Percentiles rank a stretch among this genome's conserved stretches.
phyloP scores from a whole-genome alignment of 176 grass and related monocot species.

The Eleusine coracana region DNA sequence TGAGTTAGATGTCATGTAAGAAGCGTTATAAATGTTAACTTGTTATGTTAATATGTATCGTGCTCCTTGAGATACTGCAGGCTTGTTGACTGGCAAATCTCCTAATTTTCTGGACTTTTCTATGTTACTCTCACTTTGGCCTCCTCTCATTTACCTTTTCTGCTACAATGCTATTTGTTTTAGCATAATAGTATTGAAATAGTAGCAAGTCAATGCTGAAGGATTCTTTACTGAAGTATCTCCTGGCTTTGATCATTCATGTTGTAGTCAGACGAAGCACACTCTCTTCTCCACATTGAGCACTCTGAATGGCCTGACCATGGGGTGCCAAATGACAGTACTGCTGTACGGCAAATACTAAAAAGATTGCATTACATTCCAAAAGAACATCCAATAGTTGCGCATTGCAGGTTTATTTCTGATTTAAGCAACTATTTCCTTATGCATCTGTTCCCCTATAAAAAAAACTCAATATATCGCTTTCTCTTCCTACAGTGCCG shows the following conservation, averaged over 20 bases:
- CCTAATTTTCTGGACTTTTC: conserved; percentile 26
- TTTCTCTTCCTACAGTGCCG: conserved; percentile 65
- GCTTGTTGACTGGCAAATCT: conserved; percentile 4
- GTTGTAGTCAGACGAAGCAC: conserved; percentile 50
- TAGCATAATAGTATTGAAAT: neutral
- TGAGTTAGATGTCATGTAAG: conserved; percentile 22
- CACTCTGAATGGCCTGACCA: conserved; percentile 95
- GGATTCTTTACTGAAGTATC: neutral
- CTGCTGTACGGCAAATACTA: conserved; percentile 61
- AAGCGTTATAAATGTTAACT: neutral
- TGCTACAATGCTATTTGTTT: conserved; percentile 22
- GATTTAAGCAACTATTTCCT: neutral
- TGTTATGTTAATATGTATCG: conserved; percentile 24
- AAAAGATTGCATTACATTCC: conserved; percentile 58
- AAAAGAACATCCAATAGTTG: conserved; percentile 60
- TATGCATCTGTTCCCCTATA: neutral
- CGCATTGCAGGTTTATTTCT: conserved; percentile 85
- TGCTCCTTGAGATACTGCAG: neutral
- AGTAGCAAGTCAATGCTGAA: neutral
- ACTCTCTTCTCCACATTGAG: conserved; percentile 76
- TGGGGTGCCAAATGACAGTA: conserved; percentile 64
- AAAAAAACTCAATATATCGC: conserved; percentile 32
- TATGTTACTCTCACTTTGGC: neutral
- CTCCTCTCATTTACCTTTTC: neutral
- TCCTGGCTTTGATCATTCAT: conserved; percentile 18